Evolutionary conservation across 2,329 filamentous ascomycete species (phyloP).

Genomic region (Coleophoma cylindrospora): DNA sequence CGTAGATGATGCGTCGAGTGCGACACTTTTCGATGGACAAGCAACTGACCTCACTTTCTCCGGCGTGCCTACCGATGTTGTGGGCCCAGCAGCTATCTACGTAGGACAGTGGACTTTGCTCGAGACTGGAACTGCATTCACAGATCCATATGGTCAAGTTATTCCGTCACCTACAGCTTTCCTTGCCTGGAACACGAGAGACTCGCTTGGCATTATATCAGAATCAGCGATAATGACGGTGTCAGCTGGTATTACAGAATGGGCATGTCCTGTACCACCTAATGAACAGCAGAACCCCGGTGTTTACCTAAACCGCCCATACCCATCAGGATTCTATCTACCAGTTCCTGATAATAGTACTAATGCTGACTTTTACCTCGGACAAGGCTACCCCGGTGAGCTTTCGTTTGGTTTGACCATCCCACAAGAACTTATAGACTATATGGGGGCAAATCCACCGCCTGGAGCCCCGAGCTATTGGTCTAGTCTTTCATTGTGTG

Average conservation of each 20-base stretch:
- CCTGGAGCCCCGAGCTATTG: background rate
- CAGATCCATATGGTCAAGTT: slow-evolving; percentile 10
- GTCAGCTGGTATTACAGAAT: background rate
- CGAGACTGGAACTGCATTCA: slow-evolving; percentile 9
- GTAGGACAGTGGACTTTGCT: slow-evolving; percentile 2
- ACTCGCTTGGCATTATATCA: too few species aligned
- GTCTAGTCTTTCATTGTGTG: slow-evolving; percentile 3
- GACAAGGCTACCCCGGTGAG: background rate
- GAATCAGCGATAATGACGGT: background rate
- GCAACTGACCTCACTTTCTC: background rate
- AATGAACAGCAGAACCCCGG: too few species aligned
- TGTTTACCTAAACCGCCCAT: too few species aligned
- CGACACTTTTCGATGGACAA: background rate
- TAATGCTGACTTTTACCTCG: background rate
- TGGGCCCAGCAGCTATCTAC: slow-evolving; percentile 2
- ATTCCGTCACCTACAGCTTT: slow-evolving; percentile 10
- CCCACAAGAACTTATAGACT: slow-evolving; percentile 5
- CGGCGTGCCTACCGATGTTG: slow-evolving; percentile 4
- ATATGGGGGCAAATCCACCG: slow-evolving; percentile 6
- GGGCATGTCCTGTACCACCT: too few species aligned
- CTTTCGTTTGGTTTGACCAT: too few species aligned
- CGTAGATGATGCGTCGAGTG: background rate
- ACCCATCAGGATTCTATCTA: slow-evolving; percentile 7
- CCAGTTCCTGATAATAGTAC: background rate
- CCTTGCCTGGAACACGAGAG: slow-evolving; percentile 5